Base-by-base conservation (phyloP, 352 stramenopile genomes). In the Globisporangium sylvaticum region DNA sequence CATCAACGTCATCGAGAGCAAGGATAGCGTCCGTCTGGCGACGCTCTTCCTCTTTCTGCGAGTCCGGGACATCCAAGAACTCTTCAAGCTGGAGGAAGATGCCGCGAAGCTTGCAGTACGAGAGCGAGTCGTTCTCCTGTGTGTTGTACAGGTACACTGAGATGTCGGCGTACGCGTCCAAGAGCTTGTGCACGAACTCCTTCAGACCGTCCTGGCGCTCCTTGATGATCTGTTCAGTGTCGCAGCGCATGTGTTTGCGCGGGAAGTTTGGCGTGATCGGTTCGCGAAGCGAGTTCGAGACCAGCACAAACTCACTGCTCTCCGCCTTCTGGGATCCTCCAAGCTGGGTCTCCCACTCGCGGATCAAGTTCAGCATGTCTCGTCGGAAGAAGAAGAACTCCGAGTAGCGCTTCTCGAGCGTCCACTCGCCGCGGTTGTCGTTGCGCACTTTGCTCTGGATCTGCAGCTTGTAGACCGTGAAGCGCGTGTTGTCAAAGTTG, bases 391-490 rank as follows among this genome's bases (percentile, higher is more conserved):
- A 22, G 10, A 59, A 69, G 55, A 77, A 81, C 61, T 81, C 69
- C 9, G 68, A 77, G 57, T 77, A 81, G 10, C 74, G 72, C n/a
- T 72, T 65, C 46, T 70, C 32, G 53, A 76, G 66, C 58, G 84
- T n/a, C 77, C 77, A 66, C 62, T 69, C 54, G 65, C 34, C 73
- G 15, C 70, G 62, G 55, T 77, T 76, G 27, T 60, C 66, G 29
- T 55, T 63, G 4, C 59, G 68, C 65, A 73, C 67, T 22, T 70
- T 70, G 58, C 75, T 80, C 62, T 70, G 72, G 52, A 88, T 80
- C 53, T 81, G 69, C 72, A 91, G 74, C 22, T 69, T 75, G 71
- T 91, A 91, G 31, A 89, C 62, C 25, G 79, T 89, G 65, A 82
- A 77, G 31, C 72, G 37, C 55, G 60, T n/a, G 31, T 64, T 50